A percentile compares a stretch with the other conserved stretches of the same genome.
These are phyloP conservation scores for Penicillium bovifimosum DNA, from an alignment of 495 filamentous ascomycete species.

Conservation along the genomic window DNA sequence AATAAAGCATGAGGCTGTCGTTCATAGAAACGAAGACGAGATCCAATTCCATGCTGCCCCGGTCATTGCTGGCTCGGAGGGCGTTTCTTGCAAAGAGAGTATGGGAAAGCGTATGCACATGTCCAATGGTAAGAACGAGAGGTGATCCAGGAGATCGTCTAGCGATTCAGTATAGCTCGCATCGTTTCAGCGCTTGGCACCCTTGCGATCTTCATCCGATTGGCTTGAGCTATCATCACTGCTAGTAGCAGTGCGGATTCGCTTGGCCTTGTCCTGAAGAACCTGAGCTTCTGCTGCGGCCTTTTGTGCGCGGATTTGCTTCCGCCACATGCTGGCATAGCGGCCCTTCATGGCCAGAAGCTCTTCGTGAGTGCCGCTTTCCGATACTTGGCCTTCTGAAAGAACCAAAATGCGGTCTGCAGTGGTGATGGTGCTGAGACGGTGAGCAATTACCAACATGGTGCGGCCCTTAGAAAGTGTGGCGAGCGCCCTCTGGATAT, in stretches of 20 bases:
- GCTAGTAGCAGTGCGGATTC: constrained; percentile 40
- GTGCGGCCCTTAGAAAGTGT: constrained; percentile 79
- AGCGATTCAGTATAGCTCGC: constrained; percentile 11
- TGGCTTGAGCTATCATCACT: constrained; percentile 50
- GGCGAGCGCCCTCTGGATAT: constrained; percentile 82
- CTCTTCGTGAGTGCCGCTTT: constrained; percentile 82
- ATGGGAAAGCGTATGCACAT: constrained; percentile 21
- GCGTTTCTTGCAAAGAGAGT: constrained; percentile 13
- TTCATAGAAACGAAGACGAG: neutral
- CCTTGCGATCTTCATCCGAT: constrained; percentile 46
- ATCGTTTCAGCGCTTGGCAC: constrained; percentile 21
- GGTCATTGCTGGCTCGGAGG: constrained; percentile 12
- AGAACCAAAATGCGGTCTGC: constrained; percentile 96
- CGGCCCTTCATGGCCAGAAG: constrained; percentile 70
- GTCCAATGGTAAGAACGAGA: constrained; percentile 22
- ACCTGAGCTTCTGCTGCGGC: constrained; percentile 70
- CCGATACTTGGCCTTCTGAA: constrained; percentile 73
- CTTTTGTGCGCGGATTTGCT: constrained; percentile 83
- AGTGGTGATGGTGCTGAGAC: constrained; percentile 87
- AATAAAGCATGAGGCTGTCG: constrained; percentile 5
- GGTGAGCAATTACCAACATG: constrained; percentile 78
- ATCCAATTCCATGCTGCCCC: constrained; percentile 3
- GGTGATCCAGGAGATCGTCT: neutral
- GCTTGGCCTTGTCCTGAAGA: constrained; percentile 43
- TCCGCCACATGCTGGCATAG: constrained; percentile 93